Base-by-base conservation (phyloP, 2,329 filamentous ascomycete genomes). In the Phialophora tarda region DNA sequence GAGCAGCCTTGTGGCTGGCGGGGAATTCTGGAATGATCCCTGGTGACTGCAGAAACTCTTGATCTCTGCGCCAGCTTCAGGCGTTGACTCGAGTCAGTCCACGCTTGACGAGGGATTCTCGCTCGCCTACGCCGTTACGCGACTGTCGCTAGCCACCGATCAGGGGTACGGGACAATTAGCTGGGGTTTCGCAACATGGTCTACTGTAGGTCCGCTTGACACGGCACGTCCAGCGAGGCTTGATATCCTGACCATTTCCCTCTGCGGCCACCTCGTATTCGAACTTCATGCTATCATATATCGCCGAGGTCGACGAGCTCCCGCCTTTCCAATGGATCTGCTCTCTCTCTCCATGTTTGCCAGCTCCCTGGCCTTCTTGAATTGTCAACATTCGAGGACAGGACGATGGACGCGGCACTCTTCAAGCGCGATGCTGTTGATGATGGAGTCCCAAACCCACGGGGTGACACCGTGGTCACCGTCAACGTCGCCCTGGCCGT, bases 401-500 rank as follows among this genome's bases (percentile, higher is more conserved):
- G n/a, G 21, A 53, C 32, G 30, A 28, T 26, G 32, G 59, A 11
- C 21, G 23, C 59, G 10, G 24, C 47, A 17, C 12, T 61, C 14
- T 32, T 44, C 59, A 61, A 21, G 30, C 30, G 59, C 7, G 59
- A 61, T 54, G 59, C 48, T 11, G n/a, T 61, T 14, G 59, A 61
- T 44, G 12, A 61, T 23, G 44, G 44, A 4, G 48, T 41, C 6
- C 59, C 59, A 2, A 61, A 61, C 23, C 59, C 59, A 23, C 47
- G 59, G n/a, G 59, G 59, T 21, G 59, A 61, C 30, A 61, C 47
- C n/a, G 59, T 61, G 11, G 59, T 61, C 17, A 26, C 2, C 11
- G 59, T 61, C 47, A 61, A 61, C 38, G 28, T 61, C 59, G 59
- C 48, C 3, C 59, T 61, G 59, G 59, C 41, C n/a, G 59, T 53